These are phyloP conservation scores for Hamamelis virginiana DNA, from an alignment of 164 flowering plant species.

Conservation along the genomic window DNA sequence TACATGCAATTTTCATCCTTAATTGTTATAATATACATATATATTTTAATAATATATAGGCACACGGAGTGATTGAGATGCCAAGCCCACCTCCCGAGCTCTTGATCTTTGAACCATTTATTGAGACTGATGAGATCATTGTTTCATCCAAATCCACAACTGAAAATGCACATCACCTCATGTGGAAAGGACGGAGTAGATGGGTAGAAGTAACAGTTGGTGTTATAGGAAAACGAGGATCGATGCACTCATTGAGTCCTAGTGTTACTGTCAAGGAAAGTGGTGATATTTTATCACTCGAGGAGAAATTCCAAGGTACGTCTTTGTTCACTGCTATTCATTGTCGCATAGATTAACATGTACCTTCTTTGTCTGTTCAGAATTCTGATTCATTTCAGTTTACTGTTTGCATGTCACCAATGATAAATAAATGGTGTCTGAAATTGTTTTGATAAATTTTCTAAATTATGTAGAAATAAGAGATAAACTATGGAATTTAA, in stretches of 20 bases:
- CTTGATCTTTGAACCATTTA: slow-evolving; percentile 88
- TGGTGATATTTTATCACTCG: slow-evolving; percentile 89
- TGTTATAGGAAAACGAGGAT: slow-evolving; percentile 73
- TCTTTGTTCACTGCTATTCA: neutral
- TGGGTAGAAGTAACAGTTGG: slow-evolving; percentile 96
- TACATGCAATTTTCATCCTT: neutral
- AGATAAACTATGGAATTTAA: neutral
- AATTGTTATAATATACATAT: neutral
- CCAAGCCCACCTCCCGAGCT: slow-evolving; percentile 80
- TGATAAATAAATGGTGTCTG: neutral
- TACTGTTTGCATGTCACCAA: too few relatives aligned
- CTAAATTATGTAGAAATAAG: too few relatives aligned
- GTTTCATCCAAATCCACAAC: slow-evolving; percentile 52
- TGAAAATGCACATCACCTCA: slow-evolving; percentile 32
- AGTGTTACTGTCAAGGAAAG: slow-evolving; percentile 88
- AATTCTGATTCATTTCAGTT: too few relatives aligned
- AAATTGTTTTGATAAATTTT: too few relatives aligned
- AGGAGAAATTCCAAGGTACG: slow-evolving; percentile 92
- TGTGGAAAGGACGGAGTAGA: slow-evolving; percentile 76
- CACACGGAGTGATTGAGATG: slow-evolving; percentile 92
- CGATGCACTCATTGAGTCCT: slow-evolving; percentile 80
- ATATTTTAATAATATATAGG: slow-evolving; percentile 31
- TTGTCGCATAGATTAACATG: neutral
- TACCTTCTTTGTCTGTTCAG: neutral
- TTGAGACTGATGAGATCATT: slow-evolving; percentile 81